A percentile compares a stretch with the other conserved stretches of the same genome.
phyloP scores from a whole-genome alignment of 805 yeast genomes.

The Aciculoconidium aculeatum region DNA sequence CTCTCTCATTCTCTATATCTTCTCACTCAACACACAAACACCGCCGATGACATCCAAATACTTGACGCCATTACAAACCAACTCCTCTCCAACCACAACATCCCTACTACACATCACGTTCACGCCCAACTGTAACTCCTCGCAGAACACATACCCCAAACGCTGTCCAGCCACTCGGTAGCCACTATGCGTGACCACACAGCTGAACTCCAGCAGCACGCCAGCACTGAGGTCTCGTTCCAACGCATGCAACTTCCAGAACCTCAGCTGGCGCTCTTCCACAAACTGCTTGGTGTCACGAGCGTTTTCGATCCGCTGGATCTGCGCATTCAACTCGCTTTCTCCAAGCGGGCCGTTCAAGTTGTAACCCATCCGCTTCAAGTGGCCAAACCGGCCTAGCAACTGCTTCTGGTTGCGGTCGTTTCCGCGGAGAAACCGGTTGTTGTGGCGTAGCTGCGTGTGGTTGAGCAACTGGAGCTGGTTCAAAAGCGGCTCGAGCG shows the following conservation, averaged over 20 bases:
- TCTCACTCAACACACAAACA: slow-evolving; percentile 29
- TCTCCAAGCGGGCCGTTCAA: slow-evolving; percentile 25
- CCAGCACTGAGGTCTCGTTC: too few relatives aligned
- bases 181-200: slow-evolving; percentile 35
- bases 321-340: slow-evolving; percentile 11
- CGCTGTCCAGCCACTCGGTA: slow-evolving; percentile 15
- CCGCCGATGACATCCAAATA: slow-evolving; percentile 38
- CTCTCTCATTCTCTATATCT: too few relatives aligned
- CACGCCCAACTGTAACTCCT: slow-evolving; percentile 42
- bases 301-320: slow-evolving; percentile 12
- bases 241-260: slow-evolving; percentile 20
- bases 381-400: slow-evolving; percentile 15
- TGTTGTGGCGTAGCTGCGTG: slow-evolving; percentile 14
- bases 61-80: slow-evolving; percentile 41
- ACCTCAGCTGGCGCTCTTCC: slow-evolving; percentile 12
- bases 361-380: slow-evolving; percentile 30
- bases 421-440: slow-evolving; percentile 5
- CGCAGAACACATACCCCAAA: slow-evolving; percentile 42
- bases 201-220: slow-evolving; percentile 18
- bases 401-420: slow-evolving; percentile 6
- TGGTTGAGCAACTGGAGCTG: slow-evolving; percentile 34
- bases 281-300: slow-evolving; percentile 11
- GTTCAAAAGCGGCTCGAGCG: slow-evolving; percentile 24
- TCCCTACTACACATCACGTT: slow-evolving; percentile 25
- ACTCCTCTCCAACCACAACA: slow-evolving; percentile 37